Conservation (phyloP, 1,284 basidiomycete species). For the Ceratobasidium sp. region DNA sequence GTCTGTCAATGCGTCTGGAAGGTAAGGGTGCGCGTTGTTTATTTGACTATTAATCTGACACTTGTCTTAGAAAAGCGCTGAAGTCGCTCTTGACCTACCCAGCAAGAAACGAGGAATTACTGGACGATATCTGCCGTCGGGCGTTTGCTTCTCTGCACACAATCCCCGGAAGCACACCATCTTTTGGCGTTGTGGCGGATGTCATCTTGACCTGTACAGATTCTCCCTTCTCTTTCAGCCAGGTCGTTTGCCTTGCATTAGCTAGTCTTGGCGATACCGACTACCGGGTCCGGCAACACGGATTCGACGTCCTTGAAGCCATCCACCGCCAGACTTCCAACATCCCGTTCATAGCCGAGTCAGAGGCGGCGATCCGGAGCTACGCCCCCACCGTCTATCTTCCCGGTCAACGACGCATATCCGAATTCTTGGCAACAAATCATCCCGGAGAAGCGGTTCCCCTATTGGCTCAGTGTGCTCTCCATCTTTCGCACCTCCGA, state of each 20-base stretch:
- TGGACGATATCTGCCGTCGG: slow-evolving; percentile 78
- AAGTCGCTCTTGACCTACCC: slow-evolving; percentile 76
- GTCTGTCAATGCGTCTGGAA: slow-evolving; percentile 36
- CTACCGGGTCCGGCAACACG: slow-evolving; percentile 75
- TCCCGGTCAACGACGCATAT: slow-evolving; percentile 82
- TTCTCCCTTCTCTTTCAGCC: slow-evolving; percentile 78
- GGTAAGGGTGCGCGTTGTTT: slow-evolving; percentile 7
- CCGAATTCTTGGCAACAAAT: slow-evolving; percentile 83
- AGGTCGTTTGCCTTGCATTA: slow-evolving; percentile 84
- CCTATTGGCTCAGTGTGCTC: slow-evolving; percentile 81
- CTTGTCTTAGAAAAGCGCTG: slow-evolving; percentile 76
- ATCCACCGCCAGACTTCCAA: slow-evolving; percentile 55
- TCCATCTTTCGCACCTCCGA: slow-evolving; percentile 78
- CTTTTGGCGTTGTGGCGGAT: slow-evolving; percentile 86
- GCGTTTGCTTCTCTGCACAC: slow-evolving; percentile 75
- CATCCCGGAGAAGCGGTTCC: slow-evolving; percentile 78
- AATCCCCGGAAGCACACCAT: slow-evolving; percentile 70
- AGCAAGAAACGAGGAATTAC: slow-evolving; percentile 70
- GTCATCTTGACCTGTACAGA: slow-evolving; percentile 71
- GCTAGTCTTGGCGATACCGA: slow-evolving; percentile 88
- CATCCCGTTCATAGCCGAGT: slow-evolving; percentile 32
- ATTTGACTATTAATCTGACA: slow-evolving; percentile 36
- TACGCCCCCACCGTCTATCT: slow-evolving; percentile 82
- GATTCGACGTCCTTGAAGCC: slow-evolving; percentile 83
- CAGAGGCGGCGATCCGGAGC: slow-evolving; percentile 79